Percentiles rank a stretch among this genome's conserved stretches.
phyloP scores from a whole-genome alignment of 1,139 yeast genomes.

The Kodamaea fungicola region DNA sequence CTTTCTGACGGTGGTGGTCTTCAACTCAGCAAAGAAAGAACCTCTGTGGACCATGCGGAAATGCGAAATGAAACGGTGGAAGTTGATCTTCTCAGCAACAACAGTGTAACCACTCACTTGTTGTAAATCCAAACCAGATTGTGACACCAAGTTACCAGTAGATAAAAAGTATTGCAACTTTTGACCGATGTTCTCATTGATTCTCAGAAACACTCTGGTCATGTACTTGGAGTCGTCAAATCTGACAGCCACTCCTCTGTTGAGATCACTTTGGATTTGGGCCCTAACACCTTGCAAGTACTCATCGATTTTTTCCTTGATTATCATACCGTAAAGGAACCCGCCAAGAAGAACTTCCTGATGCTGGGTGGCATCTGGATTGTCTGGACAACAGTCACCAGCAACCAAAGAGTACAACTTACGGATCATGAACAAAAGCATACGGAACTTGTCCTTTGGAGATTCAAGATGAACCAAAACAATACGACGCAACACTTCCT shows the following conservation, averaged over 20 bases:
- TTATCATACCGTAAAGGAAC: slow-evolving; percentile 91
- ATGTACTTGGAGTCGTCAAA: slow-evolving; percentile 83
- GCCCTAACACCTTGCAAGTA: slow-evolving; percentile 69
- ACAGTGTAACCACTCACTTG: slow-evolving; percentile 98
- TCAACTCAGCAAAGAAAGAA: slow-evolving; percentile 96
- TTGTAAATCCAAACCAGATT: slow-evolving; percentile 95
- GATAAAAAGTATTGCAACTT: slow-evolving; percentile 91
- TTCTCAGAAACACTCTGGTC: slow-evolving; percentile 70
- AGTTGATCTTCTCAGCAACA: slow-evolving; percentile 96
- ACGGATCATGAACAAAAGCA: slow-evolving; percentile 91
- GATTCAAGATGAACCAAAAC: slow-evolving; percentile 83
- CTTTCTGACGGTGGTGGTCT: slow-evolving; percentile 96
- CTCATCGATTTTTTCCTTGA: slow-evolving; percentile 95
- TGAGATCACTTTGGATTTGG: slow-evolving; percentile 77
- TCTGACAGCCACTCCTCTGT: slow-evolving; percentile 78
- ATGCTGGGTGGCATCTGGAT: slow-evolving; percentile 99
- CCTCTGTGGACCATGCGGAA: slow-evolving; percentile 99
- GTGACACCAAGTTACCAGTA: slow-evolving; percentile 95
- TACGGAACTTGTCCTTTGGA: slow-evolving; percentile 74
- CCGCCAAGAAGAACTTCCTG: slow-evolving; percentile 97
- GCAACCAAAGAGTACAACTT: slow-evolving; percentile 92
- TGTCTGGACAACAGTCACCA: slow-evolving; percentile 95
- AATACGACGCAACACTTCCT: slow-evolving; percentile 74
- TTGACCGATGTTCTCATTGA: slow-evolving; percentile 91
- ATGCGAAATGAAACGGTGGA: slow-evolving; percentile 93